These are phyloP conservation scores for Aspergillus sp. DNA, from an alignment of 2,329 filamentous ascomycete species.

Conservation along the genomic window DNA sequence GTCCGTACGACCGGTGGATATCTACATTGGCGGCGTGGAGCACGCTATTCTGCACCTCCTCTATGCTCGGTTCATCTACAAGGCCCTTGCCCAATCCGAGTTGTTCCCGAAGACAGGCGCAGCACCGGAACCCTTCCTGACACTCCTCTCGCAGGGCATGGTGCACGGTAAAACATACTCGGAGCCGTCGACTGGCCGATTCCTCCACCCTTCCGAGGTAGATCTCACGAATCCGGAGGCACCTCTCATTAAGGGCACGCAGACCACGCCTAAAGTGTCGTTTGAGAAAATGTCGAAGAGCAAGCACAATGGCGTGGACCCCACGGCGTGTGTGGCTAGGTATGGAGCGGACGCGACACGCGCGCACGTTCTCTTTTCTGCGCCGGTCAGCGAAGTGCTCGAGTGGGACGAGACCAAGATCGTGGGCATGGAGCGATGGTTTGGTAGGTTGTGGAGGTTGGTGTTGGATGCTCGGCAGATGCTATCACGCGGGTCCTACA, in stretches of 20 bases:
- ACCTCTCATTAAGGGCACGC: slow-evolving; percentile 55
- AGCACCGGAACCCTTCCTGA: slow-evolving; percentile 65
- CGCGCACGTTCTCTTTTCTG: slow-evolving; percentile 82
- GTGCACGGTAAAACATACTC: slow-evolving; percentile 79
- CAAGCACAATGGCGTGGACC: slow-evolving; percentile 86
- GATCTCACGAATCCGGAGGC: slow-evolving; percentile 48
- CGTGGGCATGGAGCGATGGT: slow-evolving; percentile 70
- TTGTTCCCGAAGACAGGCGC: slow-evolving; percentile 27
- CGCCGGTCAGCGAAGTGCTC: slow-evolving; percentile 70
- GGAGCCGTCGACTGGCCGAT: slow-evolving; percentile 64
- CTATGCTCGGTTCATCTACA: slow-evolving; percentile 84
- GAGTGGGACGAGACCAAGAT: slow-evolving; percentile 86
- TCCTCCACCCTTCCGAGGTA: slow-evolving; percentile 67
- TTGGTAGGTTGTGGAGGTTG: slow-evolving; percentile 56
- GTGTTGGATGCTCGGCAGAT: slow-evolving; percentile 32
- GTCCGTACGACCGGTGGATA: slow-evolving; percentile 60
- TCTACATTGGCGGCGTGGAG: slow-evolving; percentile 85
- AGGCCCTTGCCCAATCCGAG: slow-evolving; percentile 57
- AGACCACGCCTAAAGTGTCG: slow-evolving; percentile 50
- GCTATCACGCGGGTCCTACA: slow-evolving; percentile 14
- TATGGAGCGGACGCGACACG: slow-evolving; percentile 77
- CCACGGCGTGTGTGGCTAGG: slow-evolving; percentile 58
- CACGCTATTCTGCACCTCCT: slow-evolving; percentile 85
- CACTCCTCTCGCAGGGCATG: slow-evolving; percentile 85
- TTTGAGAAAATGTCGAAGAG: slow-evolving; percentile 96